A percentile compares a stretch with the other conserved stretches of the same genome.
These are phyloP conservation scores for Suhomyces sp. DNA, from an alignment of 805 yeast genomes.

Conservation along the genomic window DNA sequence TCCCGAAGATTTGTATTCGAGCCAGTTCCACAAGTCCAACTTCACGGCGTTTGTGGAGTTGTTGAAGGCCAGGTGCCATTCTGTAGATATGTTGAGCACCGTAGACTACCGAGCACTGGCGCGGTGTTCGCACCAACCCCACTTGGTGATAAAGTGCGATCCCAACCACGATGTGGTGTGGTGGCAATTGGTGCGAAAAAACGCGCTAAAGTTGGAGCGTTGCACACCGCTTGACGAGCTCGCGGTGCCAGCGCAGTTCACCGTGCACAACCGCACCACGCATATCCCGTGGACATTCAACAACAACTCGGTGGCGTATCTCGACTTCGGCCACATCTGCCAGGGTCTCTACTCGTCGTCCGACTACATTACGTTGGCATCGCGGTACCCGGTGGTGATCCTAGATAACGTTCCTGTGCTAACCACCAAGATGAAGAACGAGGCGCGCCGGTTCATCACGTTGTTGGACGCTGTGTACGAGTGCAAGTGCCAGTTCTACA, in stretches of 20 bases:
- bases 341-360: constrained; percentile 58
- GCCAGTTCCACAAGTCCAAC: constrained; percentile 57
- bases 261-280: constrained; percentile 56
- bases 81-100: constrained; percentile 58
- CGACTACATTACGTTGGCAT: constrained; percentile 67
- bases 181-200: constrained; percentile 27
- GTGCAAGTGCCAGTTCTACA: constrained; percentile 55
- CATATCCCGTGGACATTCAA: constrained; percentile 41
- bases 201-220: constrained; percentile 13
- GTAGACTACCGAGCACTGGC: constrained; percentile 51
- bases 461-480: constrained; percentile 69
- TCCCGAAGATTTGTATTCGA: constrained; percentile 69
- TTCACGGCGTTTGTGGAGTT: constrained; percentile 57
- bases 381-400: constrained; percentile 54
- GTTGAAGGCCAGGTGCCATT: constrained; percentile 55
- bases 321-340: constrained; percentile 55
- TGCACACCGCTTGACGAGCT: constrained; percentile 8
- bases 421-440: constrained; percentile 56
- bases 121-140: constrained; percentile 21
- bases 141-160: constrained; percentile 28
- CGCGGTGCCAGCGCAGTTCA: constrained; percentile 27
- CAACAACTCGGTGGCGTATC: constrained; percentile 39
- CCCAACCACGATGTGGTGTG: constrained; percentile 29
- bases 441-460: constrained; percentile 66
- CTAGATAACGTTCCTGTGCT: constrained; percentile 61